A percentile compares a stretch with the other conserved stretches of the same genome.
Evolutionary conservation across 164 flowering plant species (phyloP).

Genomic region (Echeveria elegans): DNA sequence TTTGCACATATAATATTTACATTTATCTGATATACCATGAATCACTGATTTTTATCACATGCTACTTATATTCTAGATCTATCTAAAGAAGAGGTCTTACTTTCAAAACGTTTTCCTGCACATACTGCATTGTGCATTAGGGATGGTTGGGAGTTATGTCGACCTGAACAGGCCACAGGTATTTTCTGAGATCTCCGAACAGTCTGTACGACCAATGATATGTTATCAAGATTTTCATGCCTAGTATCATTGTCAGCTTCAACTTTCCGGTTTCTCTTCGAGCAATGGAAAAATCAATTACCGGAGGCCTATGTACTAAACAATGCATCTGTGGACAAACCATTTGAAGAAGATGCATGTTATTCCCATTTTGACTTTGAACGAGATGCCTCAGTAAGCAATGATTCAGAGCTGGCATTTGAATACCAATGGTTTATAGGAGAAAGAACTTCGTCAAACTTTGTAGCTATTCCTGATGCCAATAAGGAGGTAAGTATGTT

Average conservation of each 20-base stretch:
- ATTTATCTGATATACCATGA: background rate
- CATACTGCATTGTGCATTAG: slow-evolving; percentile 79
- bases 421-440: slow-evolving; percentile 88
- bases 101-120: slow-evolving; percentile 84
- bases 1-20: background rate
- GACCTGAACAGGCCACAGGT: slow-evolving; percentile 82
- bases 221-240: background rate
- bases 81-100: slow-evolving; percentile 55
- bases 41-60: background rate
- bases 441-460: slow-evolving; percentile 57
- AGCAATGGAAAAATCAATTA: slow-evolving; percentile 75
- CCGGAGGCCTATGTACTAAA: slow-evolving; percentile 72
- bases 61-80: slow-evolving; percentile 45
- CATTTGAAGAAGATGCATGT: slow-evolving; percentile 90
- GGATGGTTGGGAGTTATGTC: slow-evolving; percentile 95
- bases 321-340: slow-evolving; percentile 72
- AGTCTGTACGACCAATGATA: background rate
- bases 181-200: background rate
- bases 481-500: slow-evolving; percentile 49
- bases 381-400: slow-evolving; percentile 33
- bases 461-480: slow-evolving; percentile 58
- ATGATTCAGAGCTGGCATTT: slow-evolving; percentile 45
- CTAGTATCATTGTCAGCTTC: slow-evolving; percentile 44
- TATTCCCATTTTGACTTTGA: slow-evolving; percentile 68
- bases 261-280: slow-evolving; percentile 63